Conservation (phyloP, 2,329 filamentous ascomycete genomes). For the Parastagonospora avenae region DNA sequence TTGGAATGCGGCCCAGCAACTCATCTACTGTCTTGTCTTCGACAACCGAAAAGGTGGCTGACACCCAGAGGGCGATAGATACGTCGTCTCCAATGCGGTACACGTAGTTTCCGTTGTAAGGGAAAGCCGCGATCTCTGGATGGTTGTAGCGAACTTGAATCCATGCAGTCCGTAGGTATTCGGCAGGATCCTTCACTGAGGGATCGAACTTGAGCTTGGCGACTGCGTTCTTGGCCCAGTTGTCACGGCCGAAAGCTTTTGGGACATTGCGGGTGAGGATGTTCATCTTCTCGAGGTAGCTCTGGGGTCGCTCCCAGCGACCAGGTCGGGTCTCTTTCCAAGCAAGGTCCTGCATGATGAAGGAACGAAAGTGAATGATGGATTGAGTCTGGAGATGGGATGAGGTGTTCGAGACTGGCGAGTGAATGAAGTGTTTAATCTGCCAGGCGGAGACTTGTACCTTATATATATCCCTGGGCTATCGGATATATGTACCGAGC, state of each 20-base stretch:
- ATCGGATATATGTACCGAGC: not conserved
- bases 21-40: slow-evolving; percentile 24
- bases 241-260: slow-evolving; percentile 30
- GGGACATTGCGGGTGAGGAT: slow-evolving; percentile 29
- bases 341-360: slow-evolving; percentile 10
- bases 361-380: not conserved
- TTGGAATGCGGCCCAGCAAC: slow-evolving; percentile 25
- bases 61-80: slow-evolving; percentile 28
- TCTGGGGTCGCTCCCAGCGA: slow-evolving; percentile 30
- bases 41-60: slow-evolving; percentile 26
- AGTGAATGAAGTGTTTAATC: not conserved
- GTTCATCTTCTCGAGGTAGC: slow-evolving; percentile 27
- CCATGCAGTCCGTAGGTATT: slow-evolving; percentile 24
- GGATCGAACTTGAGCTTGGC: slow-evolving; percentile 30
- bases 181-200: slow-evolving; percentile 21
- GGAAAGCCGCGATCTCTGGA: slow-evolving; percentile 32
- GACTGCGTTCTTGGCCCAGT: slow-evolving; percentile 32
- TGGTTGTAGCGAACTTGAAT: slow-evolving; percentile 35
- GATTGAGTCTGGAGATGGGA: not conserved
- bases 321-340: slow-evolving; percentile 33
- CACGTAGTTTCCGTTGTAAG: slow-evolving; percentile 28
- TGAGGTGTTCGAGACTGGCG: not conserved
- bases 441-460: not conserved
- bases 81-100: slow-evolving; percentile 27
- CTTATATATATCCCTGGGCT: not conserved